A percentile compares a stretch with the other conserved stretches of the same genome.
Conservation (phyloP, 179 eudicot species). For the Beta macrorhiza region DNA sequence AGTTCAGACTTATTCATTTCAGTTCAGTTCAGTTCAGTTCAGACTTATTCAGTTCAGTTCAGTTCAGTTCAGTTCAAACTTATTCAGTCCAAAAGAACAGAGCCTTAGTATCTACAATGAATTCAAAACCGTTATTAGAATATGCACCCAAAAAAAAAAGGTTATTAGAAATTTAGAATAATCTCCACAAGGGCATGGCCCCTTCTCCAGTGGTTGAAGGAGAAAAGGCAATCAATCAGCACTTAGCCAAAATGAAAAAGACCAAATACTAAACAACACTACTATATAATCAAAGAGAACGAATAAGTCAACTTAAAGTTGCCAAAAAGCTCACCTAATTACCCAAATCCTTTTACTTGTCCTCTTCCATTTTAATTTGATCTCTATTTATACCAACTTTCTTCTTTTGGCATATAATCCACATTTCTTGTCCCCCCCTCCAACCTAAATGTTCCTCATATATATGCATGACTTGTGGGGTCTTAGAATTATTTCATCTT, state of each 20-base stretch:
- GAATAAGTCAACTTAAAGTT: slow-evolving; percentile 26
- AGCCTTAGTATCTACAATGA: background rate
- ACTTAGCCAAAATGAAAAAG: slow-evolving; percentile 1
- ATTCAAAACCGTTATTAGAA: background rate
- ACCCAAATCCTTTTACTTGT: slow-evolving; percentile 18
- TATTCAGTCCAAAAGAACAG: too few species aligned
- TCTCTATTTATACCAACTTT: slow-evolving; percentile 4
- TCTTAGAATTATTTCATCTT: too few species aligned
- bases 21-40: too few species aligned
- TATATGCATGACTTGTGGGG: too few species aligned
- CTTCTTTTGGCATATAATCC: too few species aligned
- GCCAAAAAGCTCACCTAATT: slow-evolving; percentile 22
- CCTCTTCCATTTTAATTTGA: slow-evolving; percentile 3
- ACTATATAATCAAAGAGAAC: background rate
- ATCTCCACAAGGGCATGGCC: slow-evolving; percentile 5
- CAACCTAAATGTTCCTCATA: too few species aligned
- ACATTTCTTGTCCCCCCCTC: too few species aligned
- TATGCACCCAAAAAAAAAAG: too few species aligned
- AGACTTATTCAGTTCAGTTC: too few species aligned
- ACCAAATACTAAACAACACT: slow-evolving; percentile 3
- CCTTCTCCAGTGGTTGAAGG: slow-evolving; percentile 16
- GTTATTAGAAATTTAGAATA: background rate
- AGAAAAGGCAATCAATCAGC: slow-evolving; percentile 14
- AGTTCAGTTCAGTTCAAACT: too few species aligned
- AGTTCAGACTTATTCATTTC: too few species aligned